These are phyloP conservation scores for Setaria italica DNA, from an alignment of 202 grass and related monocot species.

Conservation along the genomic window DNA sequence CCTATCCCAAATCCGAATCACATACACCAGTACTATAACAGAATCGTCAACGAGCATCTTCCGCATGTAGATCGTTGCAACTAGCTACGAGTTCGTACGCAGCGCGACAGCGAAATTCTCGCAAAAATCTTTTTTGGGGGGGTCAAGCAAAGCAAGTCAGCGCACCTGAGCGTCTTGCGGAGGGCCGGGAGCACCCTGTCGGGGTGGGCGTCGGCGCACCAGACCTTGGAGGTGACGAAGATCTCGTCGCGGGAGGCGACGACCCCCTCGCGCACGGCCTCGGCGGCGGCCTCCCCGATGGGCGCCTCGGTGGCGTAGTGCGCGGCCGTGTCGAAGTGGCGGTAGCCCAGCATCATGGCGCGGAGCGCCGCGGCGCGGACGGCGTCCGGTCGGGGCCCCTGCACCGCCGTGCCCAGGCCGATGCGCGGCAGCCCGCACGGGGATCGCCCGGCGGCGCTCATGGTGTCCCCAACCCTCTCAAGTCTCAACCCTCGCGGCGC, in stretches of 20 bases:
- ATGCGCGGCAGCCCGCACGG: slow-evolving; percentile 46
- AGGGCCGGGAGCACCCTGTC: slow-evolving; percentile 69
- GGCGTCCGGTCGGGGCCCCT: slow-evolving; percentile 51
- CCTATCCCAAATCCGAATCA: too few relatives aligned
- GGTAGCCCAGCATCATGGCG: slow-evolving; percentile 72
- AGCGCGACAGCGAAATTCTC: too few relatives aligned
- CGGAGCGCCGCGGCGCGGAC: slow-evolving; percentile 53
- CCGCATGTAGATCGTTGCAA: too few relatives aligned
- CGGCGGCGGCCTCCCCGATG: slow-evolving; percentile 66
- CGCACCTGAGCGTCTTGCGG: slow-evolving; percentile 56
- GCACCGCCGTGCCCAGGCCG: slow-evolving; percentile 73
- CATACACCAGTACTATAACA: too few relatives aligned
- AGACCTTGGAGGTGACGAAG: slow-evolving; percentile 95
- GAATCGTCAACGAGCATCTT: too few relatives aligned
- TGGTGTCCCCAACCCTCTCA: not conserved
- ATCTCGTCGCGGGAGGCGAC: slow-evolving; percentile 62
- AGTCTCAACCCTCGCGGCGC: not conserved
- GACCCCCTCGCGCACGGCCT: slow-evolving; percentile 52
- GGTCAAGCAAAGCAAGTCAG: too few relatives aligned
- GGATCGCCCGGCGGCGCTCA: slow-evolving; percentile 28
- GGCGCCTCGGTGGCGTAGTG: slow-evolving; percentile 68
- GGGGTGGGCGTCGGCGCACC: slow-evolving; percentile 65
- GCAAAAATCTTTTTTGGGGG: too few relatives aligned
- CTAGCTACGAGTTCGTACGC: too few relatives aligned
- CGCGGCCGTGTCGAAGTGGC: slow-evolving; percentile 79